Base-by-base conservation (phyloP, 1,284 basidiomycete species). In the Naganishia albida region DNA sequence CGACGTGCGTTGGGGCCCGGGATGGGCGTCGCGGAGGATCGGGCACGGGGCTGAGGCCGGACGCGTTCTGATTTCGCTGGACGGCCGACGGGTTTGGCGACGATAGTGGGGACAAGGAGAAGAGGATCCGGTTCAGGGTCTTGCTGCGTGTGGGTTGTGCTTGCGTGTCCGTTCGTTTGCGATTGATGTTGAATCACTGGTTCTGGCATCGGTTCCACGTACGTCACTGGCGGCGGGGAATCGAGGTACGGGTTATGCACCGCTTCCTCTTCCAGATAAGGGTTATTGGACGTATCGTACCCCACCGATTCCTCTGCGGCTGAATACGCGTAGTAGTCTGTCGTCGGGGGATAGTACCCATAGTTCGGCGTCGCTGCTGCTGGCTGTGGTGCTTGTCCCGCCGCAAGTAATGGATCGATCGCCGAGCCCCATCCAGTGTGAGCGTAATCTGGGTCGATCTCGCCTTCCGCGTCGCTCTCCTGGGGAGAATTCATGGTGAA, bases 181-280 rank as follows among this genome's bases (percentile, higher is more conserved):
- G 46, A 12, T 25, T 48, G 20, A 2, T 48, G n/a, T n/a, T n/a
- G 20, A 7, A 20, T 13, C 3, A 18, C 34, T 3, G 28, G 10
- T 20, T 16, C n/a, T 30, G 30, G 51, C 2, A 52, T 20, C 16
- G 46, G 46, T 28, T 38, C 46, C 10, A 13, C 20, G 7, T 16
- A 20, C 16, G 20, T 26, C 12, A 16, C 34, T 6, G 57, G 46
- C 7, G 57, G 57, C 28, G 56, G 56, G 3, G 46, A 60, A 4
- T 60, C 57, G 20, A 60, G 46, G 46, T 60, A 60, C 16, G 57
- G 57, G 16, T 60, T 60, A n/a, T 38, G n/a, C 10, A 46, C 34
- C 2, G 57, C 7, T 34, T 60, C 57, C 18, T 60, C 57, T 20
- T 60, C 57, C n/a, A 60, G 46, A 30, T 60, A 60, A 12, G 57